phyloP scores from a whole-genome alignment of 2,329 filamentous ascomycete genomes.

The Teratosphaeriaceae sp. region DNA sequence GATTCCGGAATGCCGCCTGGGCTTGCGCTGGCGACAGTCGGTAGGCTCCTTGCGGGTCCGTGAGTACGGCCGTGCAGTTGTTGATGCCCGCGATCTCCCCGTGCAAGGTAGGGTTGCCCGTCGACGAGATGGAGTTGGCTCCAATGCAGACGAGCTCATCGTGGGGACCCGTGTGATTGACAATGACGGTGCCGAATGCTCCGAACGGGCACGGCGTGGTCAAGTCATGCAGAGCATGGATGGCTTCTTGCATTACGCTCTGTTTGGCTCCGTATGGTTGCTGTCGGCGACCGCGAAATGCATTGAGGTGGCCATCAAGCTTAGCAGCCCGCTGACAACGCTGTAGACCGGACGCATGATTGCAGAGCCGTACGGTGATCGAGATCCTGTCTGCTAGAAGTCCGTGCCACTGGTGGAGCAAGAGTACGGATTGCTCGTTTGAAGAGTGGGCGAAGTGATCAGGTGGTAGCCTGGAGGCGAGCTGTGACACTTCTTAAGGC shows the following conservation, averaged over 20 bases:
- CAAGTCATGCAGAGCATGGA: constrained; percentile 38
- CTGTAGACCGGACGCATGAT: no score
- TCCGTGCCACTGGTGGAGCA: no score
- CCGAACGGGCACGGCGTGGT: constrained; percentile 46
- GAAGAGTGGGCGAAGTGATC: no score
- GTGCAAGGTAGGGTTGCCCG: constrained; percentile 49
- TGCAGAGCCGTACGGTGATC: no score
- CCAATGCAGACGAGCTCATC: constrained; percentile 45
- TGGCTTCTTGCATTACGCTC: constrained; percentile 49
- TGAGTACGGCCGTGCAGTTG: constrained; percentile 47
- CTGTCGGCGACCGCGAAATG: background rate
- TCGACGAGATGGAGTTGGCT: constrained; percentile 38
- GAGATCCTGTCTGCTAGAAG: no score
- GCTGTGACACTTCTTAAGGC: no score
- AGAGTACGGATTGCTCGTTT: no score
- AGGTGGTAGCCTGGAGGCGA: no score
- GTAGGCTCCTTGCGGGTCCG: constrained; percentile 40
- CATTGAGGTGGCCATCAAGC: no score
- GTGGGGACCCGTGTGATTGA: constrained; percentile 45
- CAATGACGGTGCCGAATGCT: constrained; percentile 49
- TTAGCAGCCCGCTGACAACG: no score
- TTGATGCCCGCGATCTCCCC: constrained; percentile 51
- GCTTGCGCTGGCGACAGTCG: constrained; percentile 37
- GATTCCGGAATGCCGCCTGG: constrained; percentile 38
- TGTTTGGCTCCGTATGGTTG: background rate